Evolutionary conservation across 2,329 filamentous ascomycete species (phyloP).

Genomic region (Colletotrichum sidae): DNA sequence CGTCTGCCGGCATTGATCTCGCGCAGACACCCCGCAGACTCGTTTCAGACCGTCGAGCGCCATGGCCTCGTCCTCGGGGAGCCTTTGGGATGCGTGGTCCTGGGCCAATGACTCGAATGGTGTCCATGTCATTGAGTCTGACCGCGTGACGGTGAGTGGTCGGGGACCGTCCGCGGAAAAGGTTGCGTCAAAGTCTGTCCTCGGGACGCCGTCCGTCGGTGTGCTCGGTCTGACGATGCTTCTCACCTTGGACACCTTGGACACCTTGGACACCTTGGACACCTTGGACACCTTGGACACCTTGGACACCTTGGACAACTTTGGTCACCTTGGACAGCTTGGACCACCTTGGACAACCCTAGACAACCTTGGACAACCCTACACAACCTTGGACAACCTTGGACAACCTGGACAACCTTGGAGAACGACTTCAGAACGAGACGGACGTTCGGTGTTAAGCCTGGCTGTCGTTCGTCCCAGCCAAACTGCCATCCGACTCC

Average conservation of each 20-base stretch:
- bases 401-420: too few species aligned
- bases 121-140: constrained; percentile 23
- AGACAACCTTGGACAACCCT: too few species aligned
- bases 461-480: constrained; percentile 3
- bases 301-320: too few species aligned
- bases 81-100: neutral
- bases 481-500: constrained; percentile 32
- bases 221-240: neutral
- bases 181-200: neutral
- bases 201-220: constrained; percentile 15
- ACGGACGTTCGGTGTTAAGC: neutral
- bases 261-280: too few species aligned
- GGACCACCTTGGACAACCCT: too few species aligned
- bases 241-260: too few species aligned
- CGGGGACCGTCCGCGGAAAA: constrained; percentile 22
- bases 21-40: constrained; percentile 17
- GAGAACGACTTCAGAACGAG: too few species aligned
- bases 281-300: too few species aligned
- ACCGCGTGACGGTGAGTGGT: neutral
- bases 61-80: constrained; percentile 16
- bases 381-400: too few species aligned
- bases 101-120: constrained; percentile 2
- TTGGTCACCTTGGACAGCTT: too few species aligned
- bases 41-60: constrained; percentile 31
- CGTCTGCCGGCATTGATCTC: constrained; percentile 25